Evolutionary conservation across 2,329 filamentous ascomycete species (phyloP).

Genomic region (Eutypella sp.): DNA sequence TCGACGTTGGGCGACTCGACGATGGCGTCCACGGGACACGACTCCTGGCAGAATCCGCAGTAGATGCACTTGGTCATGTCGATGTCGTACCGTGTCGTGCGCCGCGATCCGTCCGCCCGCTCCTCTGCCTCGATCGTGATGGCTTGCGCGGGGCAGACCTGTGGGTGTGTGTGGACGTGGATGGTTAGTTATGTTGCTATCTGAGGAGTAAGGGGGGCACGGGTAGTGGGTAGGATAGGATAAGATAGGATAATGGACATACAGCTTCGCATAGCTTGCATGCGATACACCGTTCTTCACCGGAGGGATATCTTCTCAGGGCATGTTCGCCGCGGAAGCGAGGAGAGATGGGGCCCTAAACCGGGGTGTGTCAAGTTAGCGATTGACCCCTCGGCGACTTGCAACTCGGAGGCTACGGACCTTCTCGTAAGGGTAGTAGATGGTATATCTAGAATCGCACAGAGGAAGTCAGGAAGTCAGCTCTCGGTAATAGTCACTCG

Average conservation of each 20-base stretch:
- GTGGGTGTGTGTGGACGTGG: too few species aligned
- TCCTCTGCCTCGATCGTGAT: slow-evolving; percentile 99
- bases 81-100: slow-evolving; percentile 97
- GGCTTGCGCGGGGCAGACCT: slow-evolving; percentile 93
- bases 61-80: slow-evolving; percentile 99
- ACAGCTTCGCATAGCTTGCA: slow-evolving; percentile 98
- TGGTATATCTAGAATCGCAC: slow-evolving; percentile 69
- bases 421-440: slow-evolving; percentile 98
- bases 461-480: too few species aligned
- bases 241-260: slow-evolving; percentile 18
- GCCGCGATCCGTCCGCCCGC: slow-evolving; percentile 88
- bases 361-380: slow-evolving; percentile 15
- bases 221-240: too few species aligned
- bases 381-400: slow-evolving; percentile 1
- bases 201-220: too few species aligned
- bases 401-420: slow-evolving; percentile 30
- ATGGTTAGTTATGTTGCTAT: slow-evolving; percentile 11
- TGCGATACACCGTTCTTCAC: slow-evolving; percentile 97
- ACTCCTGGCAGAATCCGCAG: slow-evolving; percentile 98
- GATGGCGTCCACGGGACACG: slow-evolving; percentile 93
- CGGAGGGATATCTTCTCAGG: slow-evolving; percentile 89
- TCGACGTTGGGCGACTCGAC: slow-evolving; percentile 60
- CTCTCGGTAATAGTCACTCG: too few species aligned
- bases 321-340: slow-evolving; percentile 98
- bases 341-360: slow-evolving; percentile 83